These are phyloP conservation scores for Coemansia sp. DNA, from an alignment of 192 early-diverging fungal genomes.

Conservation along the genomic window DNA sequence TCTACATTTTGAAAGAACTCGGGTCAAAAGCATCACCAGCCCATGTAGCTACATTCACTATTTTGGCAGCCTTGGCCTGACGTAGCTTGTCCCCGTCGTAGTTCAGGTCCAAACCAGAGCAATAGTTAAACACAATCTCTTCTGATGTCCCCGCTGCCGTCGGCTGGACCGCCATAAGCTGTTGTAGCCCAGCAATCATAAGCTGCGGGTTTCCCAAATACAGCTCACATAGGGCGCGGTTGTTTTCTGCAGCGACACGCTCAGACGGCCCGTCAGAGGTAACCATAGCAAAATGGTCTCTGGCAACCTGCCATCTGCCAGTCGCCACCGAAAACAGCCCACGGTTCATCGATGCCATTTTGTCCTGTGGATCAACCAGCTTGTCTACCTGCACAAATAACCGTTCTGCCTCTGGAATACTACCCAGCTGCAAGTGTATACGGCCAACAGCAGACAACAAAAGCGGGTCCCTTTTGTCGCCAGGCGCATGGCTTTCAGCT, in stretches of 20 bases:
- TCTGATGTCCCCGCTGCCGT: slow-evolving; percentile 35
- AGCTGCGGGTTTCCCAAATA: slow-evolving; percentile 39
- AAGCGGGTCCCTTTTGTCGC: slow-evolving; percentile 6
- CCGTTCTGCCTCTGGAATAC: slow-evolving; percentile 13
- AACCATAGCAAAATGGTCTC: slow-evolving; percentile 15
- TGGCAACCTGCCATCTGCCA: slow-evolving; percentile 29
- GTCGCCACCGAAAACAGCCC: slow-evolving; percentile 32
- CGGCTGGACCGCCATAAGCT: slow-evolving; percentile 25
- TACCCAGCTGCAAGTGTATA: slow-evolving; percentile 36
- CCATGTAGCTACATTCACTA: slow-evolving; percentile 41
- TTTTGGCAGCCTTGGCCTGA: slow-evolving; percentile 34
- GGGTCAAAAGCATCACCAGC: slow-evolving; percentile 44
- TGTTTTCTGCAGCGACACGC: slow-evolving; percentile 28
- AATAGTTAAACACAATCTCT: slow-evolving; percentile 44
- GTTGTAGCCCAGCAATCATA: slow-evolving; percentile 29
- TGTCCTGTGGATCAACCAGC: slow-evolving; percentile 8
- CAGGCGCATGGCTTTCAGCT: neutral
- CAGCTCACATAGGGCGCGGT: slow-evolving; percentile 37
- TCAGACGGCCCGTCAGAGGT: slow-evolving; percentile 7
- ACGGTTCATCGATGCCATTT: slow-evolving; percentile 28
- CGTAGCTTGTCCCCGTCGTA: slow-evolving; percentile 28
- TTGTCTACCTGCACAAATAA: slow-evolving; percentile 21
- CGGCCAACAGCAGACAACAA: slow-evolving; percentile 32
- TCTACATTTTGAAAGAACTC: slow-evolving; percentile 25
- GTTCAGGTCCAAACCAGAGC: slow-evolving; percentile 40